Evolutionary conservation across 2,329 filamentous ascomycete species (phyloP).

Genomic region (Diplodia intermedia): DNA sequence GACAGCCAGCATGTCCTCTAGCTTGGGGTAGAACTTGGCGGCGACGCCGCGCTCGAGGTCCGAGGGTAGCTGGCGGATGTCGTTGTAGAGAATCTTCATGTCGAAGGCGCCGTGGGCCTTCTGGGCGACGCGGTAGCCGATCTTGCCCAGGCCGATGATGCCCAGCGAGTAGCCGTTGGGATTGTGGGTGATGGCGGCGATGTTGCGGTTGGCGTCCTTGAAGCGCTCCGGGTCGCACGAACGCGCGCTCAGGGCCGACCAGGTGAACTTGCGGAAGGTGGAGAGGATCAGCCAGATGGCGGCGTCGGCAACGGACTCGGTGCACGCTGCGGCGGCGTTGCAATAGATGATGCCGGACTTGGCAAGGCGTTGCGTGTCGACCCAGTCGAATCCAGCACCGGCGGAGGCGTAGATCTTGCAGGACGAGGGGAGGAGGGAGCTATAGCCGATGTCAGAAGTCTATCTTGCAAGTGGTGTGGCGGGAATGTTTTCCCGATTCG

Average conservation of each 20-base stretch:
- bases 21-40: conserved; percentile 39
- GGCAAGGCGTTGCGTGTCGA: conserved; percentile 62
- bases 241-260: conserved; percentile 35
- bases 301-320: conserved; percentile 73
- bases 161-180: conserved; percentile 42
- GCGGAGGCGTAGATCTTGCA: conserved; percentile 66
- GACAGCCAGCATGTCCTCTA: conserved; percentile 42
- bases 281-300: conserved; percentile 65
- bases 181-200: conserved; percentile 35
- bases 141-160: conserved; percentile 48
- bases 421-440: conserved; percentile 57
- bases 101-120: conserved; percentile 41
- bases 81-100: conserved; percentile 46
- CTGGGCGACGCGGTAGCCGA: conserved; percentile 43
- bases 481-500: conserved; percentile 31
- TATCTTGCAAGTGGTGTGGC: not conserved
- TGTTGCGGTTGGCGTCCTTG: conserved; percentile 33
- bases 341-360: conserved; percentile 58
- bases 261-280: conserved; percentile 57
- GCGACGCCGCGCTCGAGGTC: conserved; percentile 35
- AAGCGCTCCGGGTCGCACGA: conserved; percentile 34
- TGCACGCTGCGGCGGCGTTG: conserved; percentile 58
- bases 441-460: conserved; percentile 5
- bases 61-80: conserved; percentile 36
- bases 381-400: conserved; percentile 70